Conservation (phyloP, 768 basidiomycete genomes). For the Mycena kentingensis region DNA sequence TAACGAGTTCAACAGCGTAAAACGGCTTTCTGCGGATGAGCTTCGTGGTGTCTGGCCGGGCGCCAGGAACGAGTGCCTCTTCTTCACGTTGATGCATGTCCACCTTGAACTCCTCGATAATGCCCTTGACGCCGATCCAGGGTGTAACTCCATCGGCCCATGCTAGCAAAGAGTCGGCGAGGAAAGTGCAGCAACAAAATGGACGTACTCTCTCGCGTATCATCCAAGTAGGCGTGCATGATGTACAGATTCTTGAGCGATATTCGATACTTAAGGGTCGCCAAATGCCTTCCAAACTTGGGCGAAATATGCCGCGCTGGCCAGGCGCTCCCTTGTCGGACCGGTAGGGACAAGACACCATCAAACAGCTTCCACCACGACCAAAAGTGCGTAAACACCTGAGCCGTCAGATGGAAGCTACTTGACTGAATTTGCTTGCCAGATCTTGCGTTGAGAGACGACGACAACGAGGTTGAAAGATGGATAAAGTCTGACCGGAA, state of each 20-base stretch:
- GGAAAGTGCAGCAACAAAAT: neutral
- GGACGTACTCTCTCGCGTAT: constrained; percentile 64
- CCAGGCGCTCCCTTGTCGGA: constrained; percentile 86
- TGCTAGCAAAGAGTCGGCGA: constrained; percentile 48
- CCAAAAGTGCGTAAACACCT: constrained; percentile 87
- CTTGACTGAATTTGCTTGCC: constrained; percentile 45
- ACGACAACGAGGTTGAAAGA: constrained; percentile 81
- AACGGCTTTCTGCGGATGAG: constrained; percentile 77
- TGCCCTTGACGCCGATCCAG: constrained; percentile 84
- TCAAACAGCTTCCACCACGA: constrained; percentile 91
- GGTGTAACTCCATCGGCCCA: constrained; percentile 80
- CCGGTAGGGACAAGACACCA: constrained; percentile 72
- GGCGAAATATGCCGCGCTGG: constrained; percentile 71
- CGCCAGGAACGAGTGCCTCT: constrained; percentile 65
- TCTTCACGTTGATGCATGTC: constrained; percentile 93
- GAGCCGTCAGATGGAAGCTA: constrained; percentile 84
- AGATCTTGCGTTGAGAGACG: constrained; percentile 48
- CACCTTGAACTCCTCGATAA: constrained; percentile 78
- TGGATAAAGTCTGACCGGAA: constrained; percentile 96
- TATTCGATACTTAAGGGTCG: constrained; percentile 89
- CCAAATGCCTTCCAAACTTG: constrained; percentile 86
- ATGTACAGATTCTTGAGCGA: constrained; percentile 76
- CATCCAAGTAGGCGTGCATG: constrained; percentile 85
- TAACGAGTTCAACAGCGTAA: constrained; percentile 82
- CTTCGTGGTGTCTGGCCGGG: constrained; percentile 57